Conservation (phyloP, 371 early-diverging fungal genomes). For the Thermomucor indicae-seudaticae region DNA sequence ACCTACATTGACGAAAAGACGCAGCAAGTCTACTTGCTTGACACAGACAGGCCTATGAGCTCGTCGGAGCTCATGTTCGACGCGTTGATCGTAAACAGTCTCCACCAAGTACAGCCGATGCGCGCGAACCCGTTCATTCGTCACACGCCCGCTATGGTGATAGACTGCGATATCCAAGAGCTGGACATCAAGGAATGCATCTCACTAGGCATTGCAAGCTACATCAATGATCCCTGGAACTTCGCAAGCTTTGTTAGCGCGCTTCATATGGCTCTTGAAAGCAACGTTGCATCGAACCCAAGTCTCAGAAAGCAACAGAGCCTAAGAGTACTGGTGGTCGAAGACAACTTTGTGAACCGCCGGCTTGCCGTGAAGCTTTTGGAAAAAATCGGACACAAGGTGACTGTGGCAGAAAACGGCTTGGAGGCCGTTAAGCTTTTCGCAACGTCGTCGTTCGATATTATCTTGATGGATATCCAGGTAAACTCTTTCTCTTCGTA, state of each 20-base stretch:
- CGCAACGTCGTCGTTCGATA: conserved; percentile 50
- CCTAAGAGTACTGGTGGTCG: conserved; percentile 72
- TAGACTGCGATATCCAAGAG: conserved; percentile 35
- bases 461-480: conserved; percentile 79
- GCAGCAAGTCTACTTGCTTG: conserved; percentile 8
- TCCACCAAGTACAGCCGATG: conserved; percentile 29
- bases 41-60: neutral
- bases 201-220: conserved; percentile 61
- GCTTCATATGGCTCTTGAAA: conserved; percentile 62
- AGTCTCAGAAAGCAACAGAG: conserved; percentile 39
- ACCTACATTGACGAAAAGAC: conserved; percentile 1
- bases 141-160: conserved; percentile 61
- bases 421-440: conserved; percentile 67
- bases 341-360: conserved; percentile 80
- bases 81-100: conserved; percentile 40
- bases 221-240: conserved; percentile 56
- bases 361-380: conserved; percentile 69
- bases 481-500: neutral
- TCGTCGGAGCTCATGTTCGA: conserved; percentile 21
- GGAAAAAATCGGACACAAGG: conserved; percentile 68
- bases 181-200: conserved; percentile 62
- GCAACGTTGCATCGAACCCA: conserved; percentile 45
- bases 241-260: conserved; percentile 58
- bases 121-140: conserved; percentile 48
- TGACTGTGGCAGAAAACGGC: conserved; percentile 69